Evolutionary conservation across 768 basidiomycete genomes (phyloP).

Genomic region (Tulasnella sp.): DNA sequence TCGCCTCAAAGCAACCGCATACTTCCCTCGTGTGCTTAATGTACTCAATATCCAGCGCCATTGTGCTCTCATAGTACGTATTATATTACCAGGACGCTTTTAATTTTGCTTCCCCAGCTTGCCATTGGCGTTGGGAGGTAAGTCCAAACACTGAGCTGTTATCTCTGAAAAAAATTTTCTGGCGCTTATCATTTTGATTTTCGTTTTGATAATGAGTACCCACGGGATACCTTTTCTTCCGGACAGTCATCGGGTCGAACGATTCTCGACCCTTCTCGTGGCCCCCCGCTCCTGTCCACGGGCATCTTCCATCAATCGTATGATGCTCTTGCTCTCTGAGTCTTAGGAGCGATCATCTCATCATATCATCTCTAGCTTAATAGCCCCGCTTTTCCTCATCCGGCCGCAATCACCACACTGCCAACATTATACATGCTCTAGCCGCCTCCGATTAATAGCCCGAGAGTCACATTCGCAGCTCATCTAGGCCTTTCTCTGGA

Average conservation of each 20-base stretch:
- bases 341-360: conserved; percentile 12
- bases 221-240: neutral
- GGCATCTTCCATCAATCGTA: neutral
- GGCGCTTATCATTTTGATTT: conserved; percentile 2
- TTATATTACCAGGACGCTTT: neutral
- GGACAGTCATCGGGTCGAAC: neutral
- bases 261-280: neutral
- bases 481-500: neutral
- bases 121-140: neutral
- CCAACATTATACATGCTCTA: neutral
- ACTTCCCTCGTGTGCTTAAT: neutral
- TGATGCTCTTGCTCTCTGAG: neutral
- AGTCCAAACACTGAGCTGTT: neutral
- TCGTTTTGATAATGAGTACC: neutral
- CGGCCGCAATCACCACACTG: conserved; percentile 7
- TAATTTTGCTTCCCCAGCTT: neutral
- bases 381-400: conserved; percentile 6
- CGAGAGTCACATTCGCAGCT: neutral
- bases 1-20: neutral
- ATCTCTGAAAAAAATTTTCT: neutral
- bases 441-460: conserved; percentile 3
- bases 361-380: neutral
- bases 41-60: neutral
- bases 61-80: neutral
- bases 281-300: neutral